Evolutionary conservation across 805 yeast genomes (phyloP), one percentile per base, ranked within the genome.

Genomic region (baker's yeast (Saccharomyces cerevisiae)): DNA sequence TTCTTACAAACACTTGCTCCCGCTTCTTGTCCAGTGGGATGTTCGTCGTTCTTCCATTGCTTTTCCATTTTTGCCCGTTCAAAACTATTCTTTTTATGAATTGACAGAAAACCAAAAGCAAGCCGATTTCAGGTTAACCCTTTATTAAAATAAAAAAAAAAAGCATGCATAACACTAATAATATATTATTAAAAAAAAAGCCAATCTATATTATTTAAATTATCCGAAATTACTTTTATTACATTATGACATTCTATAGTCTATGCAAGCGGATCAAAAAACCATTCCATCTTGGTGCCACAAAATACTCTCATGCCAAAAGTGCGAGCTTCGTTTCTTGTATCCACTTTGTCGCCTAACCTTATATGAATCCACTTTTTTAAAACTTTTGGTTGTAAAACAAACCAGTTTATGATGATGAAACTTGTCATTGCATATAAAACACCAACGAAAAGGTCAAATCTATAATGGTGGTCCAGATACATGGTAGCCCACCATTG

Each of bases 401-500:
- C 58, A 41, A 64, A 61, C 30, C 71, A 62, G 59, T 73, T 74
- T 52, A 80, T 70, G 1, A 78, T 11, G 2, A 74, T 62, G 65
- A 78, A 82, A 27, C 73, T 61, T 11, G 68, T 31, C 4, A 80
- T 56, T 0, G 87, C 77, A 69, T 84, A 84, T 3, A 72, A 31
- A 63, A 80, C 66, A 8, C 89, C 89, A 14, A 73, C 72, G 41
- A 83, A 67, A 51, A 84, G 69, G 63, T 85, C 89, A 36, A 83
- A 67, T 55, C 87, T 73, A 78, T 84, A 85, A 66, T 84, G 90
- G 67, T 84, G 89, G 64, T 84, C 89, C 55, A 85, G 67, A 61
- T 85, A 85, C 70, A 84, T 81, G 2, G 88, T 82, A 26, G 87
- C 81, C 88, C 89, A 85, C 86, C 89, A 83, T 64, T 84, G 89